Conservation (phyloP, 2,329 filamentous ascomycete genomes). For the Fusarium poae region DNA sequence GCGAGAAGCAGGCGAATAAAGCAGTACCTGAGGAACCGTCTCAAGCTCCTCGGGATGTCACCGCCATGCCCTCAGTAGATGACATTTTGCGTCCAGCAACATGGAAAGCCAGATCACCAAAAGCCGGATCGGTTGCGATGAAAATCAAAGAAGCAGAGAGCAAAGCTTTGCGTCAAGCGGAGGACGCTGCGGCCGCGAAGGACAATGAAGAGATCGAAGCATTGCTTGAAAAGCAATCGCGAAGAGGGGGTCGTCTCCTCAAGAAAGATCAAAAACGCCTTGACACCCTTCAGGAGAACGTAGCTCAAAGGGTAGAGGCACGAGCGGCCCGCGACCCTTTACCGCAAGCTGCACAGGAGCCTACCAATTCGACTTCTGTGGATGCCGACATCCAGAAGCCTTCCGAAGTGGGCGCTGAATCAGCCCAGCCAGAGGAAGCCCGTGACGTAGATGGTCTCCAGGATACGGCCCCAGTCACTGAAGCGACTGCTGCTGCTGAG, state of each 20-base stretch:
- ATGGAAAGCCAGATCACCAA: conserved; percentile 35
- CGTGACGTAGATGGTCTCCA: not conserved
- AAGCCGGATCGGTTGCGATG: conserved; percentile 31
- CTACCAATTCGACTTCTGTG: conserved; percentile 8
- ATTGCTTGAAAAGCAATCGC: conserved; percentile 58
- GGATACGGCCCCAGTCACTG: not conserved
- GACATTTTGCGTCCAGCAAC: conserved; percentile 49
- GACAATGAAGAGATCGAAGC: conserved; percentile 53
- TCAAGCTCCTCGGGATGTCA: conserved; percentile 1
- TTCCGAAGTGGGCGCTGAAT: not conserved
- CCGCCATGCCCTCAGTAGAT: conserved; percentile 8
- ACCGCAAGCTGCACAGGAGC: conserved; percentile 31
- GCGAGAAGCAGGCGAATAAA: conserved; percentile 7
- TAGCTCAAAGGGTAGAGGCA: conserved; percentile 43
- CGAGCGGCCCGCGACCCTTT: conserved; percentile 48
- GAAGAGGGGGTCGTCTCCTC: conserved; percentile 39
- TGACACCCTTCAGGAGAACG: conserved; percentile 38
- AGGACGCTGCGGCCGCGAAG: conserved; percentile 36
- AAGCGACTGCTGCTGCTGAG: not conserved
- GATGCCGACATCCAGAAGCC: conserved; percentile 9
- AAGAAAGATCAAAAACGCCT: conserved; percentile 44
- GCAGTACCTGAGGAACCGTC: not conserved
- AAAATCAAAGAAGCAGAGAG: conserved; percentile 36
- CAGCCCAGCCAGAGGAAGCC: conserved; percentile 6
- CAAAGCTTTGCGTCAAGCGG: conserved; percentile 43